phyloP scores from a whole-genome alignment of 2,329 filamentous ascomycete species.

The Fusarium chlamydosporum region DNA sequence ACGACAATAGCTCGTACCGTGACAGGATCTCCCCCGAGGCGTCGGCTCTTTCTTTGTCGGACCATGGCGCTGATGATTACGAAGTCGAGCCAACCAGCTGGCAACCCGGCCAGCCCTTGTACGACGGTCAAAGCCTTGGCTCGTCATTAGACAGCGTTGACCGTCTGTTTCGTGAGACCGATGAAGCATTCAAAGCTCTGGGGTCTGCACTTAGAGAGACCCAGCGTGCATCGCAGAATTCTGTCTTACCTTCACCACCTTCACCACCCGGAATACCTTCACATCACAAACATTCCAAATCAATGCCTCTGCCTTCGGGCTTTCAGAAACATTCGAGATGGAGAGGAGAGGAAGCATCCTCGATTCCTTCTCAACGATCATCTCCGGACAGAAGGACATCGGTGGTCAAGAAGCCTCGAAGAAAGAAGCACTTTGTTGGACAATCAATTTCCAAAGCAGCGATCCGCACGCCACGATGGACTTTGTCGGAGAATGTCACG shows the following conservation, averaged over 20 bases:
- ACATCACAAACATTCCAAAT: conserved; percentile 41
- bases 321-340: conserved; percentile 37
- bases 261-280: conserved; percentile 36
- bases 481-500: conserved; percentile 69
- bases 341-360: conserved; percentile 27
- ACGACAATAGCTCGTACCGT: conserved; percentile 22
- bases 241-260: conserved; percentile 33
- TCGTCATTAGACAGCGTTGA: conserved; percentile 58
- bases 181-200: conserved; percentile 65
- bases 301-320: conserved; percentile 46
- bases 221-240: conserved; percentile 34
- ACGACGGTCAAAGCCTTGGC: conserved; percentile 37
- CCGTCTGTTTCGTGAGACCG: conserved; percentile 64
- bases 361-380: conserved; percentile 30
- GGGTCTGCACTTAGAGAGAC: conserved; percentile 59
- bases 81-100: conserved; percentile 31
- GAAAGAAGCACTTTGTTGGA: conserved; percentile 54
- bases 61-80: conserved; percentile 32
- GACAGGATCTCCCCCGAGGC: conserved; percentile 22
- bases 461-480: conserved; percentile 61
- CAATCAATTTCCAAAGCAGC: conserved; percentile 31
- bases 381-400: conserved; percentile 52
- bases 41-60: conserved; percentile 48
- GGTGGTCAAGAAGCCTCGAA: conserved; percentile 60
- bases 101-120: conserved; percentile 25